Conservation (phyloP, 1,284 basidiomycete genomes). For the Papiliotrema fonsecae region DNA sequence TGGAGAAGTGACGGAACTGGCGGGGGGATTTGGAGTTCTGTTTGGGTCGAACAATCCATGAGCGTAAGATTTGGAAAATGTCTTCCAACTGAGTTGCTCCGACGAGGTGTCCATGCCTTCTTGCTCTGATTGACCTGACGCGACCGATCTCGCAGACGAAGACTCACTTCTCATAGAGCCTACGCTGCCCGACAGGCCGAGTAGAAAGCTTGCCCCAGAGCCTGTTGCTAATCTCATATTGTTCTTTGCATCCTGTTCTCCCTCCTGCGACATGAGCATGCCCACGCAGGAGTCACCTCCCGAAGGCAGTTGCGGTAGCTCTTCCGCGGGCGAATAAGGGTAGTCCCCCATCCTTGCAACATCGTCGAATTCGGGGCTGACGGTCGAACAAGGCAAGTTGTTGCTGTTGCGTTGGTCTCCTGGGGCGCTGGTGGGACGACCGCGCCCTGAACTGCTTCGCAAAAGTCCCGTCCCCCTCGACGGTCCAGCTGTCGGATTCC, state of each 20-base stretch:
- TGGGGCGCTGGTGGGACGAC: conserved; percentile 13
- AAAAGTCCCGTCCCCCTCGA: background rate
- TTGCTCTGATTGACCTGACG: too few species aligned
- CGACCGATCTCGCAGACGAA: too few species aligned
- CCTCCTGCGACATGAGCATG: background rate
- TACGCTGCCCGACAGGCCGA: too few species aligned
- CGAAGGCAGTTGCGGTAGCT: background rate
- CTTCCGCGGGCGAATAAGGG: conserved; percentile 1
- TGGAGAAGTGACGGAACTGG: conserved; percentile 11
- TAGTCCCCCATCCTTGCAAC: background rate
- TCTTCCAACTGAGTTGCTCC: conserved; percentile 54
- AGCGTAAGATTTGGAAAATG: conserved; percentile 70
- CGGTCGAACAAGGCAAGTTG: background rate
- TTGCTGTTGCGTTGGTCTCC: too few species aligned
- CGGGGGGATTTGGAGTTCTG: conserved; percentile 63
- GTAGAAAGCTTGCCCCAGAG: too few species aligned
- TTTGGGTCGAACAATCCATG: conserved; percentile 75
- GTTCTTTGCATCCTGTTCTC: background rate
- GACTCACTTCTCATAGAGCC: too few species aligned
- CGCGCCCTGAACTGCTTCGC: conserved; percentile 4
- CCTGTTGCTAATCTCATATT: background rate
- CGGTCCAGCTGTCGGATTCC: conserved; percentile 1
- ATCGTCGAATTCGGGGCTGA: background rate
- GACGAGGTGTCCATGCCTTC: too few species aligned
- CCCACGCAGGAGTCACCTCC: background rate